phyloP scores from a whole-genome alignment of 768 basidiomycete genomes.

The Crassisporium funariophilum region DNA sequence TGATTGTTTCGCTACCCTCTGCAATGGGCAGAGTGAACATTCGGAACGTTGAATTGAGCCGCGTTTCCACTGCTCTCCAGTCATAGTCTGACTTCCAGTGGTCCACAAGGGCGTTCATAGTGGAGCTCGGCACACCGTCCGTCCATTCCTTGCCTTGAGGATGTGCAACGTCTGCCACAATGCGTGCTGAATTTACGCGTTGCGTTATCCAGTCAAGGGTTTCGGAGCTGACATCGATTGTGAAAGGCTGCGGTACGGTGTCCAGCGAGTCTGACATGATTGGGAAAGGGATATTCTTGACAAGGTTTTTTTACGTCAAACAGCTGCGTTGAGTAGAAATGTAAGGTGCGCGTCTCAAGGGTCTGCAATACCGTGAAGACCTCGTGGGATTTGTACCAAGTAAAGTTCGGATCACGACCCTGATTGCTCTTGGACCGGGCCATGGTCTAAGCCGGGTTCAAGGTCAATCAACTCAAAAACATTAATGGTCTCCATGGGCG shows the following conservation, averaged over 20 bases:
- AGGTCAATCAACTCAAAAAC: too few species aligned
- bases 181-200: conserved; percentile 43
- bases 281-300: too few species aligned
- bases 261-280: conserved; percentile 2
- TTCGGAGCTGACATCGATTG: conserved; percentile 37
- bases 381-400: too few species aligned
- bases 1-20: conserved; percentile 45
- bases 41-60: conserved; percentile 48
- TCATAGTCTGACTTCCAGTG: conserved; percentile 50
- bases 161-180: conserved; percentile 48
- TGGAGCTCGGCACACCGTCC: conserved; percentile 46
- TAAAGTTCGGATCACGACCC: too few species aligned
- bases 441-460: too few species aligned
- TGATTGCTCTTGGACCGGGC: too few species aligned
- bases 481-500: too few species aligned
- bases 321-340: background rate
- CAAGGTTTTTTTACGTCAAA: too few species aligned
- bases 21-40: conserved; percentile 55
- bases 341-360: background rate
- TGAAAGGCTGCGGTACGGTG: conserved; percentile 34
- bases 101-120: conserved; percentile 43
- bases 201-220: conserved; percentile 40
- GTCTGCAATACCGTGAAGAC: too few species aligned
- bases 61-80: conserved; percentile 50
- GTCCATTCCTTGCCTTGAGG: conserved; percentile 47